phyloP scores from a whole-genome alignment of 805 yeast genomes.

The Yamadazyma sp. region DNA sequence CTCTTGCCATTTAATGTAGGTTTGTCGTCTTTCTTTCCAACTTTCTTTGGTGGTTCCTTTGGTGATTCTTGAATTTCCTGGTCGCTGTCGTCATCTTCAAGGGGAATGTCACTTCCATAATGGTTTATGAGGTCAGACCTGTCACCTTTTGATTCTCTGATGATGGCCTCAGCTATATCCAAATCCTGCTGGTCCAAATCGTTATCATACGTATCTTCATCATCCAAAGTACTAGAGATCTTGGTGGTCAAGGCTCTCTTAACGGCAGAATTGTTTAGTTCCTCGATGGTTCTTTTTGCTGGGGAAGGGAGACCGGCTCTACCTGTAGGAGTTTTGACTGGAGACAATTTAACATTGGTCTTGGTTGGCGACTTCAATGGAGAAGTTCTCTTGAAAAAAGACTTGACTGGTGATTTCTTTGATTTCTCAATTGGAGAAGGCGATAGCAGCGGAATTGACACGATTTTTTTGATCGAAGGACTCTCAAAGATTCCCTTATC shows the following conservation, averaged over 20 bases:
- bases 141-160: conserved; percentile 18
- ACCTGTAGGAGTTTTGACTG: conserved; percentile 40
- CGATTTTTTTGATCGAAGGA: background rate
- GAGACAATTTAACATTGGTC: conserved; percentile 14
- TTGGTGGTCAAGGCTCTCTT: conserved; percentile 42
- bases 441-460: conserved; percentile 1
- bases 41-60: background rate
- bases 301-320: conserved; percentile 48
- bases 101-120: conserved; percentile 14
- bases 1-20: background rate
- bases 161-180: conserved; percentile 42
- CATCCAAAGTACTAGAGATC: conserved; percentile 27
- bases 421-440: conserved; percentile 7
- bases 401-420: background rate
- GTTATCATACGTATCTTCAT: conserved; percentile 29
- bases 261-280: conserved; percentile 46
- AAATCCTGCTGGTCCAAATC: conserved; percentile 38
- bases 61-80: too few species aligned
- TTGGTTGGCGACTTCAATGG: conserved; percentile 2
- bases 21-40: background rate
- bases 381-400: background rate
- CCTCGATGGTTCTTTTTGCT: conserved; percentile 29
- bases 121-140: background rate
- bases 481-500: background rate
- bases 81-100: conserved; percentile 16